Percentiles rank a stretch among this genome's conserved stretches.
Conservation (phyloP, 768 basidiomycete species). For the Russula abietina region DNA sequence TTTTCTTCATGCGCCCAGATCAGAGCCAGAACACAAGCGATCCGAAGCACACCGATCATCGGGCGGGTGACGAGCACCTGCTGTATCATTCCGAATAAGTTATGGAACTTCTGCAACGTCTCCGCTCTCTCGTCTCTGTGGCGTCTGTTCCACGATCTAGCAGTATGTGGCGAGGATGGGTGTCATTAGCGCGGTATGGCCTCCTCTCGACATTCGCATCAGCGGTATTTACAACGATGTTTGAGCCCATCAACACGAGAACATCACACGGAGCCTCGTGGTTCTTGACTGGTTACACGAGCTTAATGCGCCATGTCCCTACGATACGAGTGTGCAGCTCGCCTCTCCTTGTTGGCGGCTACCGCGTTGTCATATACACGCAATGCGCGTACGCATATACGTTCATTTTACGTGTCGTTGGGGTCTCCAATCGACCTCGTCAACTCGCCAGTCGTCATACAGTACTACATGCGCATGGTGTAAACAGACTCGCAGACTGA, state of each 20-base stretch:
- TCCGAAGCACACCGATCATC: slow-evolving; percentile 1
- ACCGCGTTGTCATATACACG: background rate
- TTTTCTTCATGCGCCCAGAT: background rate
- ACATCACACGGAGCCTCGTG: background rate
- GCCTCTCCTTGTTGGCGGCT: background rate
- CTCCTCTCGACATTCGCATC: background rate
- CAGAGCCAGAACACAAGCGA: slow-evolving; percentile 4
- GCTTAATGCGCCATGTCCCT: slow-evolving; percentile 1
- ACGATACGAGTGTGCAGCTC: background rate
- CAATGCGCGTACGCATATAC: too few species aligned
- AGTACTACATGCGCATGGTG: background rate
- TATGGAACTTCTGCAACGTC: background rate
- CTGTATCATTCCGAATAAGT: background rate
- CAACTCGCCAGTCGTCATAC: slow-evolving; percentile 6
- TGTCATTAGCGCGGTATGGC: background rate
- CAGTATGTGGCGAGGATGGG: background rate
- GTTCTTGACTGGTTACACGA: background rate
- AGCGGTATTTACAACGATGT: background rate
- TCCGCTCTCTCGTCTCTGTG: background rate
- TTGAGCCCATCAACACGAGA: background rate
- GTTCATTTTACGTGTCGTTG: slow-evolving; percentile 4
- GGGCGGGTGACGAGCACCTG: background rate
- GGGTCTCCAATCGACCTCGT: background rate
- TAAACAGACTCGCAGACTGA: background rate
- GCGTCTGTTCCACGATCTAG: slow-evolving; percentile 1